Evolutionary conservation across 495 filamentous ascomycete genomes (phyloP), one percentile per base, ranked within the genome.

Genomic region (Aspergillus taichungensis): DNA sequence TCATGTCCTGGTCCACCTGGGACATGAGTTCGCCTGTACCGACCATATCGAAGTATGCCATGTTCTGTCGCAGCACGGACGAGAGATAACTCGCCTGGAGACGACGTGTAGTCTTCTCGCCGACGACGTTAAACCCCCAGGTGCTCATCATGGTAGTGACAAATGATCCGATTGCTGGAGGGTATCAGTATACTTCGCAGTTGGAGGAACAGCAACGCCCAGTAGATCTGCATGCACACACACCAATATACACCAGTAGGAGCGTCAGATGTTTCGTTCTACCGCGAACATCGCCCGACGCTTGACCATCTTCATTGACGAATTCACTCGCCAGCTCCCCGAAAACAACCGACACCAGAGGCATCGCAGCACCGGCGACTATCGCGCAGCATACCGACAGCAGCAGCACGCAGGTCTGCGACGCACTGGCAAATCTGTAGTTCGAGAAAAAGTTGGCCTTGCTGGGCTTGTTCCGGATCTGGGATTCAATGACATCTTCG

Each of bases 401-500:
- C 12, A 59, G 51, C 48, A 88, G 77, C 54, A 88, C 79, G 44
- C 84, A 49, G 2, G 79, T 50, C 60, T 90, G 87, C 46, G 78
- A 78, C 32, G 60, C 72, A 8, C 80, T 85, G n/a, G 85, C 76
- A 64, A 85, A 90, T 38, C 85, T 76, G 56, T 78, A 88, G 8
- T 51, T 32, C 1, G 49, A 47, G 40, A 52, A 42, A 30, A 47
- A 43, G 34, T 46, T 47, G 27, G 49, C 49, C 4, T 8, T 35
- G 36, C 47, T 40, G 10, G 45, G 30, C 18, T 29, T 10, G 34
- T 29, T 30, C 29, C 39, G 34, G 13, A 27, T 37, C 13, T 37
- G 36, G 18, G 36, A 37, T 37, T 37, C 11, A 6, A 37, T 37
- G 8, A 37, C 36, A 2, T 37, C 36, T 37, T 1, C 36, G 8